Conservation (phyloP, 1,139 yeast species). For the Yamadazyma oceani region DNA sequence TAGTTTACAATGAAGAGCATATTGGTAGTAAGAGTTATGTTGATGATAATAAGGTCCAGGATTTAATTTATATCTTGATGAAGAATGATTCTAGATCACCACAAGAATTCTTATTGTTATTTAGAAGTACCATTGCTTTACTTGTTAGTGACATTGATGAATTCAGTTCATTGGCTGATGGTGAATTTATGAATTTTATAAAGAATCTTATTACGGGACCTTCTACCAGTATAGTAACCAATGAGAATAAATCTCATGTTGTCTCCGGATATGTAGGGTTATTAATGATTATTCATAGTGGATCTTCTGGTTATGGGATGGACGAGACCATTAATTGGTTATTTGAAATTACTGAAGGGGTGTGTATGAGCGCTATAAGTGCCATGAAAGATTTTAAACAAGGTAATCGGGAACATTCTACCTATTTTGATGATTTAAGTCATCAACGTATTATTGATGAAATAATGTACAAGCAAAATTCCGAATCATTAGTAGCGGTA, state of each 20-base stretch:
- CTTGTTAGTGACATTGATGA: conserved; percentile 52
- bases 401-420: conserved; percentile 48
- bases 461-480: conserved; percentile 29
- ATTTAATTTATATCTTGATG: conserved; percentile 32
- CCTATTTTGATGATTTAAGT: conserved; percentile 37
- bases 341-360: conserved; percentile 49
- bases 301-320: conserved; percentile 50
- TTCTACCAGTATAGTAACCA: conserved; percentile 32
- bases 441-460: conserved; percentile 41
- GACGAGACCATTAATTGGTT: conserved; percentile 46
- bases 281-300: conserved; percentile 46
- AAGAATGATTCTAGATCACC: conserved; percentile 39
- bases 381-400: conserved; percentile 33
- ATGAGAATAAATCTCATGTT: conserved; percentile 40
- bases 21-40: conserved; percentile 33
- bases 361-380: conserved; percentile 34
- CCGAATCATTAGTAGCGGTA: conserved; percentile 41
- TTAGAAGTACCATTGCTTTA: conserved; percentile 44
- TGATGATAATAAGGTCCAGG: conserved; percentile 37
- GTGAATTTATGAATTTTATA: conserved; percentile 38
- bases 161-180: conserved; percentile 45
- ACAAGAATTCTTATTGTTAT: conserved; percentile 43
- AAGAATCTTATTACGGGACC: conserved; percentile 35
- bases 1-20: conserved; percentile 38
- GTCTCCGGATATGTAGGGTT: conserved; percentile 47